Percentiles rank a stretch among this genome's conserved stretches.
Evolutionary conservation across 2,329 filamentous ascomycete genomes (phyloP).

Genomic region (Penicillium vulpinum): DNA sequence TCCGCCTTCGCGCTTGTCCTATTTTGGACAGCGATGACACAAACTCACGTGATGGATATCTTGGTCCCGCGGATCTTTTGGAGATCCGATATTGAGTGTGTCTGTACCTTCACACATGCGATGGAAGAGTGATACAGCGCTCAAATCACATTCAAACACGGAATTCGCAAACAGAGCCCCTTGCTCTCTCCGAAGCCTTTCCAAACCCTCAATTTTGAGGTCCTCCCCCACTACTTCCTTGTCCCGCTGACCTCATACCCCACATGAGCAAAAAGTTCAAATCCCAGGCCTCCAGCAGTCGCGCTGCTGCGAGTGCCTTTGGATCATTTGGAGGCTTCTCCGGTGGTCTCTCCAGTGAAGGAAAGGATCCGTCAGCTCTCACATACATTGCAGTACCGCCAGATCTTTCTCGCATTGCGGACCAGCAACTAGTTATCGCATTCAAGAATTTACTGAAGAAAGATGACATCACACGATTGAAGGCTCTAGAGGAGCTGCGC

Average conservation of each 20-base stretch:
- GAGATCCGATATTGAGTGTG: slow-evolving; percentile 7
- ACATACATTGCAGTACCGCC: slow-evolving; percentile 87
- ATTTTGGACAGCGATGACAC: slow-evolving; percentile 35
- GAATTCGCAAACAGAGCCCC: background rate
- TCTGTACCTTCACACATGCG: background rate
- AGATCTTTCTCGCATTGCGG: slow-evolving; percentile 72
- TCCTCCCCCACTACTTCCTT: slow-evolving; percentile 22
- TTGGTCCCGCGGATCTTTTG: slow-evolving; percentile 23
- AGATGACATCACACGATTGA: slow-evolving; percentile 86
- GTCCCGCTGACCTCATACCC: slow-evolving; percentile 32
- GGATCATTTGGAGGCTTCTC: slow-evolving; percentile 48
- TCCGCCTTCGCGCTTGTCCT: slow-evolving; percentile 30
- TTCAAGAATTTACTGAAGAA: slow-evolving; percentile 93
- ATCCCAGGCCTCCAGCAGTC: slow-evolving; percentile 63
- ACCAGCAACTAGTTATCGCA: slow-evolving; percentile 80
- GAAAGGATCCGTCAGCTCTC: slow-evolving; percentile 59
- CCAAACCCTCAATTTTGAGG: slow-evolving; percentile 11
- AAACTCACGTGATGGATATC: slow-evolving; percentile 36
- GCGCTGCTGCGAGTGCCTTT: slow-evolving; percentile 54
- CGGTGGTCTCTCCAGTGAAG: slow-evolving; percentile 37
- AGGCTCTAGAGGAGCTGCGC: slow-evolving; percentile 83
- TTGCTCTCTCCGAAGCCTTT: slow-evolving; percentile 5
- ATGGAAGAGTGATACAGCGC: background rate
- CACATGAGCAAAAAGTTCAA: slow-evolving; percentile 62
- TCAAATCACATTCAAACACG: background rate